Evolutionary conservation across 306 rosid genomes (phyloP).

Genomic region (Datisca glomerata): DNA sequence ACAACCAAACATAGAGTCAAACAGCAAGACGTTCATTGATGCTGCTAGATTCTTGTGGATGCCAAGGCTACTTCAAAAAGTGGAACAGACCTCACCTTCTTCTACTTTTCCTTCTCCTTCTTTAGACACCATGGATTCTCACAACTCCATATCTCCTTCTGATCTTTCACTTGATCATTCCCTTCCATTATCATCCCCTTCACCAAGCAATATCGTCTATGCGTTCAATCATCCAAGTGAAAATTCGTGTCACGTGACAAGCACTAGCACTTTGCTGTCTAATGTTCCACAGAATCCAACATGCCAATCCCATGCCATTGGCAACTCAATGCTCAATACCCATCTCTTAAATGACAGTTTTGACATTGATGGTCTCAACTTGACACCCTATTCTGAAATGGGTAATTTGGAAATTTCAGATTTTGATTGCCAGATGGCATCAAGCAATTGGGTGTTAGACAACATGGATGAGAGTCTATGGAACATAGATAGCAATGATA

Average conservation of each 20-base stretch:
- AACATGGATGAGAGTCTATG: constrained; percentile 15
- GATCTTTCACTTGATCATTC: not conserved
- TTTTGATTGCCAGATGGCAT: constrained; percentile 41
- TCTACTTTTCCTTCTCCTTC: constrained; percentile 15
- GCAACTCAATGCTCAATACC: not conserved
- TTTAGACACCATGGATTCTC: not conserved
- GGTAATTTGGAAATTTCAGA: constrained; percentile 26
- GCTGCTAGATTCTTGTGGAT: constrained; percentile 63
- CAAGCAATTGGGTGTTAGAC: constrained; percentile 37
- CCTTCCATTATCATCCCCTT: not conserved
- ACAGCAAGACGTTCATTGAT: constrained; percentile 63
- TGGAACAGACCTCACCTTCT: constrained; percentile 29
- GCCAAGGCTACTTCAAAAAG: constrained; percentile 57
- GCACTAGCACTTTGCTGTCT: not conserved
- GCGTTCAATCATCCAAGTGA: not conserved
- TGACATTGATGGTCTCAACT: constrained; percentile 27
- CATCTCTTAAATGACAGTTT: constrained; percentile 14
- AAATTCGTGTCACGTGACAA: not conserved
- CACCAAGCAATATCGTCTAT: not conserved
- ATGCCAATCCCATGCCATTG: not conserved
- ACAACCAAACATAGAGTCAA: constrained; percentile 67
- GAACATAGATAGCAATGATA: no score
- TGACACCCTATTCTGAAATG: not conserved
- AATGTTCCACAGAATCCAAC: not conserved
- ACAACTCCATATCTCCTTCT: not conserved